Evolutionary conservation across 2,329 filamentous ascomycete species (phyloP).

Genomic region (Ustulina deusta): DNA sequence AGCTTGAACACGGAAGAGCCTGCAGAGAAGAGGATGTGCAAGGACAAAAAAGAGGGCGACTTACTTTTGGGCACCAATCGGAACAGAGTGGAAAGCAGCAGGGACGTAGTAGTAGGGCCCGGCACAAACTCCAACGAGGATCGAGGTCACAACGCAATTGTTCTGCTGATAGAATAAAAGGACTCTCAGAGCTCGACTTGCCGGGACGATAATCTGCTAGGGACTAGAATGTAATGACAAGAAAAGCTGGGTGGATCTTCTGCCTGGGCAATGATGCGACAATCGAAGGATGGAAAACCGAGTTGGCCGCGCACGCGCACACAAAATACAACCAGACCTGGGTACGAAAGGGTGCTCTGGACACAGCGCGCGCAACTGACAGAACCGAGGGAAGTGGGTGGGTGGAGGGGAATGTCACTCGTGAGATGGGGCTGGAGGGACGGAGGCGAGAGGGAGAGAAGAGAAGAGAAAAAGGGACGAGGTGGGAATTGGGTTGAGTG

Average conservation of each 20-base stretch:
- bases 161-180: conserved; percentile 38
- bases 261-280: conserved; percentile 47
- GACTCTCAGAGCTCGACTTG: conserved; percentile 48
- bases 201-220: conserved; percentile 42
- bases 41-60: conserved; percentile 50
- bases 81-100: conserved; percentile 47
- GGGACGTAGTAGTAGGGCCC: conserved; percentile 44
- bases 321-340: conserved; percentile 51
- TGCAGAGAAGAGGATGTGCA: conserved; percentile 25
- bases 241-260: conserved; percentile 46
- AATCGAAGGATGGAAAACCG: conserved; percentile 48
- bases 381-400: conserved; percentile 52
- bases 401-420: conserved; percentile 38
- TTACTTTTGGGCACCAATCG: conserved; percentile 66
- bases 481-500: conserved; percentile 46
- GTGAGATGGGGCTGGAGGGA: conserved; percentile 48
- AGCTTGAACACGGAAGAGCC: conserved; percentile 43
- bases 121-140: conserved; percentile 45
- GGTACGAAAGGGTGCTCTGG: conserved; percentile 53
- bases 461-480: conserved; percentile 46
- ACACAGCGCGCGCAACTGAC: conserved; percentile 53
- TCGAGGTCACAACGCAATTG: conserved; percentile 34
- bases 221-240: conserved; percentile 41
- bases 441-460: conserved; percentile 40
- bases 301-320: conserved; percentile 52